Evolutionary conservation across 2,329 filamentous ascomycete species (phyloP).

Genomic region (Ophiocordyceps camponoti-floridani): DNA sequence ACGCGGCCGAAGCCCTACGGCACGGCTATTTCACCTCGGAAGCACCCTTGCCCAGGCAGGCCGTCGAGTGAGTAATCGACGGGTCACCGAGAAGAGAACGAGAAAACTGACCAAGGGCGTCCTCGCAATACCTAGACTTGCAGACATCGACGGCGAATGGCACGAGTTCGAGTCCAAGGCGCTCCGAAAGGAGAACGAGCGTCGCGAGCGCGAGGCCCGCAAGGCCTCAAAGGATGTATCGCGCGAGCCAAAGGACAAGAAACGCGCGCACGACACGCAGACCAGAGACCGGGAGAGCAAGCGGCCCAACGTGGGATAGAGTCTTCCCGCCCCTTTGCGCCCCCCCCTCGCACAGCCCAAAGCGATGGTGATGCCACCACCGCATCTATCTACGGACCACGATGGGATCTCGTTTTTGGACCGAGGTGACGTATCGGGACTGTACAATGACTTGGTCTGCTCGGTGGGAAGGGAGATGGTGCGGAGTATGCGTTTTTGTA

Average conservation of each 20-base stretch:
- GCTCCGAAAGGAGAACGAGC: slow-evolving; percentile 74
- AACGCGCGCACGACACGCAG: slow-evolving; percentile 15
- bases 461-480: neutral
- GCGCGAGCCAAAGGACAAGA: slow-evolving; percentile 18
- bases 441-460: no score
- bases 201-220: slow-evolving; percentile 35
- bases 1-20: slow-evolving; percentile 64
- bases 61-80: slow-evolving; percentile 51
- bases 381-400: no score
- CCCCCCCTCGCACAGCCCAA: no score
- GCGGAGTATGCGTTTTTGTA: neutral
- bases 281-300: slow-evolving; percentile 16
- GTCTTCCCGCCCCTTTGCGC: neutral
- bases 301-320: slow-evolving; percentile 12
- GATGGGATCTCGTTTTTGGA: no score
- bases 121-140: slow-evolving; percentile 36
- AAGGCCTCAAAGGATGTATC: slow-evolving; percentile 22
- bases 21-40: slow-evolving; percentile 82
- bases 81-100: neutral
- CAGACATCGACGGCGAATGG: slow-evolving; percentile 80
- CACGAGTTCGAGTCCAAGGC: slow-evolving; percentile 98
- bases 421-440: no score
- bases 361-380: neutral
- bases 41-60: slow-evolving; percentile 58
- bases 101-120: slow-evolving; percentile 6